phyloP scores from a whole-genome alignment of 148 eudicot genomes.

The Fagopyrum tataricum region DNA sequence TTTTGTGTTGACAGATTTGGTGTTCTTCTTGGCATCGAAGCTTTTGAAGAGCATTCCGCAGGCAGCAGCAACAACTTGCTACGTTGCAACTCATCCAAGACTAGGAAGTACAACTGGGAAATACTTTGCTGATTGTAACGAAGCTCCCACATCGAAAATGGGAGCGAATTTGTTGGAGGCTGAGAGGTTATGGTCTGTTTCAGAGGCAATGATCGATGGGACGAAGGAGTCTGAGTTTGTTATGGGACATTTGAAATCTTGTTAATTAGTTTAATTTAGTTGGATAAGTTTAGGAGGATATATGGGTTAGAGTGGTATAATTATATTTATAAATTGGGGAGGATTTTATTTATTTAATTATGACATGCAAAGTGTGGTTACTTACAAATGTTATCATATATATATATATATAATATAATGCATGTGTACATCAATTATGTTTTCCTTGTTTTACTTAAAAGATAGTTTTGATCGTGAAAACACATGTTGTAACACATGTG shows the following conservation, averaged over 20 bases:
- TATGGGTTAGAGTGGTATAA: background rate
- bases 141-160: slow-evolving; percentile 9
- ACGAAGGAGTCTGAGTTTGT: background rate
- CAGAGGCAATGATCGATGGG: background rate
- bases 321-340: background rate
- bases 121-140: slow-evolving; percentile 14
- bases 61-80: slow-evolving; percentile 15
- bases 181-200: slow-evolving; percentile 8
- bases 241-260: slow-evolving; percentile 1
- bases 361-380: slow-evolving; percentile 3
- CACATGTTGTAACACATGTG: background rate
- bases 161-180: background rate
- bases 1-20: background rate
- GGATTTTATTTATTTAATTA: background rate
- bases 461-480: background rate
- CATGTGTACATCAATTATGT: background rate
- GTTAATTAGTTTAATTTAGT: background rate
- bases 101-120: background rate
- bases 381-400: background rate
- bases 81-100: slow-evolving; percentile 15
- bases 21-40: slow-evolving; percentile 10
- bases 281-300: background rate
- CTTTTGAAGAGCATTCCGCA: slow-evolving; percentile 12
- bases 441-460: background rate
- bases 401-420: slow-evolving; percentile 1